Evolutionary conservation across 257 asterid species (phyloP), one percentile per base, ranked within the genome.

Genomic region (Solanum arcanum): DNA sequence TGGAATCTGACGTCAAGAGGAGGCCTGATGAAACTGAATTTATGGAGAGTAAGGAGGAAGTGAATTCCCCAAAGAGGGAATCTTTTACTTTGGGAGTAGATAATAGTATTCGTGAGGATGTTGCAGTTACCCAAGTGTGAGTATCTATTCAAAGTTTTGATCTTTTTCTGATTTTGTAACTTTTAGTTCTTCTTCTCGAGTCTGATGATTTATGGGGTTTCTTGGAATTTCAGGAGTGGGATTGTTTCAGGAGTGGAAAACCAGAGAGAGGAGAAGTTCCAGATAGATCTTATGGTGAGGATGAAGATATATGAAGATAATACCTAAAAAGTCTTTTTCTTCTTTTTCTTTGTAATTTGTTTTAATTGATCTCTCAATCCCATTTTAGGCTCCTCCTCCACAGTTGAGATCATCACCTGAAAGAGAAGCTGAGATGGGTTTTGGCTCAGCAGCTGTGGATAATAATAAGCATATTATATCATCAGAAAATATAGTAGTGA

Each of bases 201-300:
- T 85, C 77, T 85, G 90, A 49, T 81, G 90, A 59, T 76, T 83
- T 12, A 18, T 52, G 42, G 18, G 75, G 47, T 44, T 41, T 75
- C 87, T 88, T 89, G 77, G 68, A 68, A 25, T 87, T 87, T 52
- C 93, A 95, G 97, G 78, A 93, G 73, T 85, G 88, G 87, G 42
- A n/a, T 78, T 37, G 88, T 52, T 41, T 31, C 91, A 60, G 96
- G 73, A 86, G 88, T 84, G 88, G 94, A 91, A 86, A 90, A 46
- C 41, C 92, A 84, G 60, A 93, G 91, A 91, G 96, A 92, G 83
- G 97, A 94, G 42, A 97, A 96, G 92, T 95, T 95, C 72, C 95
- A 94, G 89, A 96, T 97, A 92, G 99, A 97, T 95, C 98, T 96
- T 88, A 96, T 96, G 99, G 99, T 97, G 94, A 88, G 95, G 64